These are phyloP conservation scores for Trametes elegans DNA, from an alignment of 768 basidiomycete genomes.

Conservation along the genomic window DNA sequence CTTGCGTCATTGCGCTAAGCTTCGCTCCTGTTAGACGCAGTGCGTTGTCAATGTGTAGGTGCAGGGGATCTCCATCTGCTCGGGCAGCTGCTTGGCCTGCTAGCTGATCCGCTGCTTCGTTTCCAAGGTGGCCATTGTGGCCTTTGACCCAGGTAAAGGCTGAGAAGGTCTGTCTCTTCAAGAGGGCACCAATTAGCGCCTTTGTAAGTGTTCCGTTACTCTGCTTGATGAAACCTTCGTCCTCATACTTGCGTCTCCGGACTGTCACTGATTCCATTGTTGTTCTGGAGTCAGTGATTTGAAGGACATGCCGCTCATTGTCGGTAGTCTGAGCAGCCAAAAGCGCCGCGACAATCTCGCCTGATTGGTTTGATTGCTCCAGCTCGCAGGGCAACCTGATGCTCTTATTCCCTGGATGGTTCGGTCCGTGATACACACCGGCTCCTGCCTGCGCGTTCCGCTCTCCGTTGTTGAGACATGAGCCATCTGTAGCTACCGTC, in stretches of 20 bases:
- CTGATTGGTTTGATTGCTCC: background rate
- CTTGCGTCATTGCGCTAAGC: background rate
- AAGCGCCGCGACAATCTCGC: background rate
- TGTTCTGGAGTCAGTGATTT: constrained; percentile 23
- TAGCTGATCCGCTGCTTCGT: background rate
- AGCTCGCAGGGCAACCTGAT: background rate
- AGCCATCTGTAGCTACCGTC: background rate
- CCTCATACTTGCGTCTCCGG: constrained; percentile 22
- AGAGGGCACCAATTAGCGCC: background rate
- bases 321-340: background rate
- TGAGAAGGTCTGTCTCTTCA: background rate
- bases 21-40: background rate
- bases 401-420: background rate
- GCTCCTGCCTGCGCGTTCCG: background rate
- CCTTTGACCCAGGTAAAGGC: constrained; percentile 3
- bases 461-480: background rate
- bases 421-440: background rate
- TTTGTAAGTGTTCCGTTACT: constrained; percentile 13
- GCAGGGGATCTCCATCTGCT: background rate
- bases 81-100: background rate
- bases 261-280: constrained; percentile 13
- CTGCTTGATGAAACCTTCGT: constrained; percentile 26
- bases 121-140: background rate
- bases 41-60: fast-evolving
- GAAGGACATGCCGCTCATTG: background rate